Conservation (phyloP, 345 rosid genomes). For the Eucalyptus erythrocorys region DNA sequence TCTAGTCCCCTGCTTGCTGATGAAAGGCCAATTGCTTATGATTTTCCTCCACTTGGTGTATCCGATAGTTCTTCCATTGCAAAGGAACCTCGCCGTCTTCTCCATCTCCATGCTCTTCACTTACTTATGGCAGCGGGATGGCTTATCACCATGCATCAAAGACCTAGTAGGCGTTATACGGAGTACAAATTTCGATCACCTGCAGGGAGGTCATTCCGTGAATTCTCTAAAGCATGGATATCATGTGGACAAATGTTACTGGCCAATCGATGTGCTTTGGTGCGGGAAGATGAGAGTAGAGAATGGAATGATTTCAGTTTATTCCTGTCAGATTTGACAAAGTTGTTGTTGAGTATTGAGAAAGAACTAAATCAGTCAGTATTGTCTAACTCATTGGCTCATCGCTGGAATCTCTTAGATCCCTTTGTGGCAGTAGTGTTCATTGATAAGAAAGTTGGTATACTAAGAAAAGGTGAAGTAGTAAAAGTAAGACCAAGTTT, state of each 20-base stretch:
- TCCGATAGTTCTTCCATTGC: conserved; percentile 16
- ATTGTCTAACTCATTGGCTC: conserved; percentile 32
- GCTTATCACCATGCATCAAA: conserved; percentile 44
- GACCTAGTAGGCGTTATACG: conserved; percentile 36
- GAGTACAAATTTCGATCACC: conserved; percentile 61
- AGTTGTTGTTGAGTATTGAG: conserved; percentile 34
- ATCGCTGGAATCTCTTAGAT: conserved; percentile 64
- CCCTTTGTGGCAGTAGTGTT: conserved; percentile 80
- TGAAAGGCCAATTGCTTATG: conserved; percentile 13
- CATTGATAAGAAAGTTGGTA: conserved; percentile 62
- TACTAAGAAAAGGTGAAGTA: conserved; percentile 59
- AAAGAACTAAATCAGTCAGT: conserved; percentile 33
- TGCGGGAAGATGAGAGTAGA: conserved; percentile 27
- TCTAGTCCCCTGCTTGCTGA: conserved; percentile 10
- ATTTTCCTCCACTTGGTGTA: conserved; percentile 9
- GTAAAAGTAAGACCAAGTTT: conserved; percentile 48
- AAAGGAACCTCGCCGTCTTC: conserved; percentile 66
- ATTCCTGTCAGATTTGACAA: conserved; percentile 58
- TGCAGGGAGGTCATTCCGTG: conserved; percentile 50
- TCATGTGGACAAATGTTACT: conserved; percentile 38
- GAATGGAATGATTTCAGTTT: conserved; percentile 61
- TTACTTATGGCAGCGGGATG: conserved; percentile 56
- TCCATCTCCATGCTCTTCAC: conserved; percentile 36
- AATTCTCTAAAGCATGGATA: conserved; percentile 78
- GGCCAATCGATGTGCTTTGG: conserved; percentile 21